Percentiles rank a stretch among this genome's conserved stretches.
phyloP scores from a whole-genome alignment of 257 asterid species.

The Solanum tarapatanum region DNA sequence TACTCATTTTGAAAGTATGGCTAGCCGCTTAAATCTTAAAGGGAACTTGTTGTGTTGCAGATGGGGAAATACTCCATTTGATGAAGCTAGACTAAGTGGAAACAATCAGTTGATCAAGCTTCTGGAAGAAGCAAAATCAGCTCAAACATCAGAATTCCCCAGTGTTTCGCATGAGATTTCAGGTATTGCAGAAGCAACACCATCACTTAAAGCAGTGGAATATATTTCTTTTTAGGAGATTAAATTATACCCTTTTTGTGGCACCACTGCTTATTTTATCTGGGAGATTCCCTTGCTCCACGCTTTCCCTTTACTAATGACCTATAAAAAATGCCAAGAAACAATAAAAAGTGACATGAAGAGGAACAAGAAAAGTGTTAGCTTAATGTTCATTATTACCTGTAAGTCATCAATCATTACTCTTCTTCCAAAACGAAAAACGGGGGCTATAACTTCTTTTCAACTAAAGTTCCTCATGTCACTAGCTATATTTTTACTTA shows the following conservation, averaged over 20 bases:
- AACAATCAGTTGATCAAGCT: constrained; percentile 61
- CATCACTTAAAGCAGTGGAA: background rate
- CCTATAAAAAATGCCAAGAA: background rate
- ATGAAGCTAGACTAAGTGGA: constrained; percentile 66
- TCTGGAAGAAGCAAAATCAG: constrained; percentile 56
- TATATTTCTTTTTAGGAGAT: background rate
- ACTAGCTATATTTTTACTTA: background rate
- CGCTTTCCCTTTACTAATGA: background rate
- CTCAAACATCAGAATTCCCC: constrained; percentile 32
- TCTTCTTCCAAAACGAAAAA: background rate
- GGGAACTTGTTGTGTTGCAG: constrained; percentile 27
- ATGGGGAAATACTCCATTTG: constrained; percentile 78
- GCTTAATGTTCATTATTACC: background rate
- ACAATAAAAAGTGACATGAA: background rate
- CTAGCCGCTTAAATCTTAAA: constrained; percentile 1
- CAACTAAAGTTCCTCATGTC: background rate
- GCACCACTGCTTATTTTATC: background rate
- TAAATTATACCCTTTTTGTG: background rate
- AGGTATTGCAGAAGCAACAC: constrained; percentile 29
- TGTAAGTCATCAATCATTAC: background rate
- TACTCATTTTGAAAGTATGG: background rate
- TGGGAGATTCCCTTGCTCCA: background rate
- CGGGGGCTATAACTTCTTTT: background rate
- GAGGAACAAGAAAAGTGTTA: background rate
- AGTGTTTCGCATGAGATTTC: constrained; percentile 20